Evolutionary conservation across 2,329 filamentous ascomycete genomes (phyloP).

Genomic region (Ascomycota sp.): DNA sequence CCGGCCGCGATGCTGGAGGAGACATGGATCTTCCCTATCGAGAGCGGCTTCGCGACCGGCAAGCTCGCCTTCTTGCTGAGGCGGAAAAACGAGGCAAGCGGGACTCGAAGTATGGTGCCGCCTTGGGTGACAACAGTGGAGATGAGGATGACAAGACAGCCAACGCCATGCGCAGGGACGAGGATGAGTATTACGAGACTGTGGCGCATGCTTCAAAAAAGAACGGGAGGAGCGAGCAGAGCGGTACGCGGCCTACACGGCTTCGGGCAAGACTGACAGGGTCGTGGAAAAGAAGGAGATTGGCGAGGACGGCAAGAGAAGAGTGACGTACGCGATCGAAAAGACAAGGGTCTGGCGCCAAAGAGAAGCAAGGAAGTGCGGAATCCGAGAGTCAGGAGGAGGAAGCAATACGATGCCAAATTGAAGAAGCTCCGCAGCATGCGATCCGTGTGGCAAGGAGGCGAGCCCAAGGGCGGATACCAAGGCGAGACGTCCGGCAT

Average conservation of each 20-base stretch:
- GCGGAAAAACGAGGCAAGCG: slow-evolving; percentile 66
- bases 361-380: slow-evolving; percentile 83
- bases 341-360: slow-evolving; percentile 89
- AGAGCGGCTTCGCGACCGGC: slow-evolving; percentile 70
- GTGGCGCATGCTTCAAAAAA: slow-evolving; percentile 47
- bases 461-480: slow-evolving; percentile 70
- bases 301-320: slow-evolving; percentile 70
- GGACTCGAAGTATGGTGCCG: slow-evolving; percentile 38
- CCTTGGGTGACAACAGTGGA: slow-evolving; percentile 47
- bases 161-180: slow-evolving; percentile 32
- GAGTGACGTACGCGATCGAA: slow-evolving; percentile 82
- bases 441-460: slow-evolving; percentile 69
- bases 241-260: slow-evolving; percentile 32
- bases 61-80: slow-evolving; percentile 71
- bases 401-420: slow-evolving; percentile 88
- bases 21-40: slow-evolving; percentile 73
- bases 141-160: slow-evolving; percentile 40
- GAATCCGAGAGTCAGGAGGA: slow-evolving; percentile 95
- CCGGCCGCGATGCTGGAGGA: slow-evolving; percentile 54
- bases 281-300: slow-evolving; percentile 47
- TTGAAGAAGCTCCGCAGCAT: slow-evolving; percentile 90
- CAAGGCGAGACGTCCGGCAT: slow-evolving; percentile 86
- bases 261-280: slow-evolving; percentile 42
- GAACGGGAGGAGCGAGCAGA: slow-evolving; percentile 54
- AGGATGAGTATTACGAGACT: slow-evolving; percentile 78